Evolutionary conservation across 2,329 filamentous ascomycete species (phyloP), one percentile per base, ranked within the genome.

Genomic region (Xylaria sp.): DNA sequence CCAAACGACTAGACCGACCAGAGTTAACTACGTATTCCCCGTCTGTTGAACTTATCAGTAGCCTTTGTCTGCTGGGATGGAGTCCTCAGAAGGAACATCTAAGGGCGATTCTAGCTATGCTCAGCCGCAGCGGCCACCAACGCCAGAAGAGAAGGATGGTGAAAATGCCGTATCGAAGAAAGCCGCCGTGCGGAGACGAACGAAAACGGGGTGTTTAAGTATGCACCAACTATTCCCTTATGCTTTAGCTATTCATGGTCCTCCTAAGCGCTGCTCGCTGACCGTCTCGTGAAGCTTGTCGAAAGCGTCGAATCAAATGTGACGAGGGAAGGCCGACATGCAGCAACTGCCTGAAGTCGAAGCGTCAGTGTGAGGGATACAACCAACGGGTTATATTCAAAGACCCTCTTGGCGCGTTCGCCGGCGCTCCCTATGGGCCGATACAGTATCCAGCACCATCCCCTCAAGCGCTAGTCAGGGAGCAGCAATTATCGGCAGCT

Each of bases 261-360:
- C 16, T 26, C 34, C 29, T 50, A 50, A 38, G 19, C 44, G 44
- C 29, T 49, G 54, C 57, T 56, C 66, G 66, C 50, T 57, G 24
- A 56, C 54, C 57, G 48, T 44, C 52, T 34, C 9, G 44, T 56
- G 42, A 69, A 92, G 90, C 94, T 53, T 99, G 94, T 74, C 89
- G 94, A 60, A 93, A 90, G 74, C 88, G 94, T 48, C 89, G 94
- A 59, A 97, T 99, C 74, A 99, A 97, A 74, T 99, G 94, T 72
- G 94, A 94, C 58, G 94, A 97, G 71, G 90, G 91, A 66, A 84
- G 88, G 45, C 91, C 91, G 21, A 88, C 82, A 22, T 94, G 91
- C 73, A 86, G 82, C 66, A 95, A 95, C 68, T 95, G 91, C 74
- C 85, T 89, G 75, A 94, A 93, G 68, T 93, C 90, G 17, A 93